Conservation (phyloP, 2,329 filamentous ascomycete species). For the Botryotinia globosa region DNA sequence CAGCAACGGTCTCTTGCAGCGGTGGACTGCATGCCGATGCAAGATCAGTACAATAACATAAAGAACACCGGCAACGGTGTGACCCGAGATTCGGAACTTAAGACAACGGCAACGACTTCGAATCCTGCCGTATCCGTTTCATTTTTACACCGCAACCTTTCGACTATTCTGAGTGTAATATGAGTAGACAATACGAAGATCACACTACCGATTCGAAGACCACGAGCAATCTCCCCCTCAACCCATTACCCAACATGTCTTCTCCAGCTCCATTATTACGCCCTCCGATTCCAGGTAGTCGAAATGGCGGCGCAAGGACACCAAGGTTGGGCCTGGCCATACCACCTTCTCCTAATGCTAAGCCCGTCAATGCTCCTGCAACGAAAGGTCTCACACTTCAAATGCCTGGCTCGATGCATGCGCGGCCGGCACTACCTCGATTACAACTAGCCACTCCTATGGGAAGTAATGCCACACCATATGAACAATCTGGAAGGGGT, state of each 20-base stretch:
- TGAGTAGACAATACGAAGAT: constrained; percentile 18
- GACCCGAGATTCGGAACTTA: constrained; percentile 24
- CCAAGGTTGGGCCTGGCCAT: constrained; percentile 76
- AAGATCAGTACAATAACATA: constrained; percentile 29
- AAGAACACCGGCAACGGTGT: constrained; percentile 30
- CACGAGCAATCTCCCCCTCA: constrained; percentile 25
- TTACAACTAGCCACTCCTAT: constrained; percentile 85
- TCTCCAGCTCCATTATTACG: constrained; percentile 39
- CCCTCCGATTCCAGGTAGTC: constrained; percentile 39
- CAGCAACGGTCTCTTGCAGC: constrained; percentile 29
- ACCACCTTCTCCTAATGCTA: constrained; percentile 78
- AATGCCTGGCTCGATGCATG: constrained; percentile 35
- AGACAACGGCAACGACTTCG: constrained; percentile 8
- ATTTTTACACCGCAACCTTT: constrained; percentile 25
- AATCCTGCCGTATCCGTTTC: constrained; percentile 21
- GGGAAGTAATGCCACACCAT: constrained; percentile 71
- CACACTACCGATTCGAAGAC: constrained; percentile 30
- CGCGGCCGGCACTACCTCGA: constrained; percentile 65
- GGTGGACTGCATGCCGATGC: constrained; percentile 30
- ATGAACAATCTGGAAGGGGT: constrained; percentile 54
- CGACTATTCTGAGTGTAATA: constrained; percentile 2
- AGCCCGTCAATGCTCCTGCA: constrained; percentile 56
- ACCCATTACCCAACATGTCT: constrained; percentile 37
- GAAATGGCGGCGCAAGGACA: constrained; percentile 34
- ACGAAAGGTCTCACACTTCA: constrained; percentile 32